Evolutionary conservation across 169 alveolate genomes (phyloP).

Genomic region (Toxoplasma gondii): DNA sequence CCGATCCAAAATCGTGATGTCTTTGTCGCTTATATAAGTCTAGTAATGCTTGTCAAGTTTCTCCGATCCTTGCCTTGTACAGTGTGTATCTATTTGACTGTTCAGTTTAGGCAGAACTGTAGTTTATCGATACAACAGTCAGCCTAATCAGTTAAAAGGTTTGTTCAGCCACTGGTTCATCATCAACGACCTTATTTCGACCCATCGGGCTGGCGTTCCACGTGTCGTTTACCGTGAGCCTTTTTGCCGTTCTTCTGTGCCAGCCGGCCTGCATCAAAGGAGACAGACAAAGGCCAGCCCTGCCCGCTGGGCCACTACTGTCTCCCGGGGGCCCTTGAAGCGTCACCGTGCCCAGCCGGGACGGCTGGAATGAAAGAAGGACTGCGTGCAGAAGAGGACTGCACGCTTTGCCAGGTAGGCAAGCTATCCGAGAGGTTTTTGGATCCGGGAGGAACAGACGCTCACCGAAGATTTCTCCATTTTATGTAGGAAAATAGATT

Average conservation of each 20-base stretch:
- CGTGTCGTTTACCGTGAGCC: too few species aligned
- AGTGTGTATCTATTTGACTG: too few species aligned
- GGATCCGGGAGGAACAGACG: too few species aligned
- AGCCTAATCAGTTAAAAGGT: neutral
- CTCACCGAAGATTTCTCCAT: too few species aligned
- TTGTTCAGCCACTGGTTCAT: conserved; percentile 59
- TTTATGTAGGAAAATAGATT: too few species aligned
- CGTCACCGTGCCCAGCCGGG: conserved; percentile 71
- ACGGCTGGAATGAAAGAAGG: conserved; percentile 7
- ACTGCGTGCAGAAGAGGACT: neutral
- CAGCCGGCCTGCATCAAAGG: conserved; percentile 45
- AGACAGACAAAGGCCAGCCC: conserved; percentile 66
- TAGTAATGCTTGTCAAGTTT: neutral
- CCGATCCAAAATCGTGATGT: neutral
- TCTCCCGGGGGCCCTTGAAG: conserved; percentile 53
- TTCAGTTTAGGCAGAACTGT: neutral
- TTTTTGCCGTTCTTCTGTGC: neutral
- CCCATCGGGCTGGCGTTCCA: too few species aligned
- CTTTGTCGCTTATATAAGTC: neutral
- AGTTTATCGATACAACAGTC: neutral
- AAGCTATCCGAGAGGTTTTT: neutral
- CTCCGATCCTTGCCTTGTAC: too few species aligned
- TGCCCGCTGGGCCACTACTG: conserved; percentile 71
- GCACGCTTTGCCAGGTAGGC: neutral
- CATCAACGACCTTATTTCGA: conserved; percentile 51